Evolutionary conservation across 2,329 filamentous ascomycete genomes (phyloP).

Genomic region (Intubia oerlemansii): DNA sequence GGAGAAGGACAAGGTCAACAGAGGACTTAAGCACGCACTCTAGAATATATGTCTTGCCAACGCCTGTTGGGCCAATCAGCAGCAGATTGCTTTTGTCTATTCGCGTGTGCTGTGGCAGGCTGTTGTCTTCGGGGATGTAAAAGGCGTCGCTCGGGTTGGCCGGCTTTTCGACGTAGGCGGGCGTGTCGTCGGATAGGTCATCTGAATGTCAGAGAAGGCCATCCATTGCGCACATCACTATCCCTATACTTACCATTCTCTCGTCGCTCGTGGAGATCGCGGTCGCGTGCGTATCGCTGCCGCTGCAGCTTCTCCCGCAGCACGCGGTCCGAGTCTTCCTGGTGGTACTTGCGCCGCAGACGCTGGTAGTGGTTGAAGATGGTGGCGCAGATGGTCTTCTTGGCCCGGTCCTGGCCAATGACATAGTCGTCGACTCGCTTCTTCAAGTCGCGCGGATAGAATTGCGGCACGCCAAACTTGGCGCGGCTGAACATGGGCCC

Average conservation of each 20-base stretch:
- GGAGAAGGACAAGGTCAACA: no score
- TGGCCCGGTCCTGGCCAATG: conserved; percentile 83
- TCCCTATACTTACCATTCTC: no score
- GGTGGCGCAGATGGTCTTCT: conserved; percentile 80
- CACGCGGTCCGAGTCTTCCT: conserved; percentile 44
- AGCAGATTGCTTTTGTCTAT: conserved; percentile 94
- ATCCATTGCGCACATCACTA: no score
- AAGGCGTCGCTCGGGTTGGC: conserved; percentile 19
- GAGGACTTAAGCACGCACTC: conserved; percentile 28
- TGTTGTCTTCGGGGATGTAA: conserved; percentile 25
- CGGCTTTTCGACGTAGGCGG: conserved; percentile 5
- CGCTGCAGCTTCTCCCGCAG: conserved; percentile 43
- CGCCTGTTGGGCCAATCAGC: conserved; percentile 76
- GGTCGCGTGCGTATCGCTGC: conserved; percentile 49
- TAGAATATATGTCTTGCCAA: conserved; percentile 90
- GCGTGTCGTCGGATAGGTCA: conserved; percentile 20
- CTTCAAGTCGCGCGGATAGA: conserved; percentile 54
- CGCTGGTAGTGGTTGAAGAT: conserved; percentile 96
- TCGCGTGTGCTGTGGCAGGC: conserved; percentile 31
- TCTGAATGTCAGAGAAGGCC: conserved; percentile 27
- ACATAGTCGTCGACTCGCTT: conserved; percentile 88
- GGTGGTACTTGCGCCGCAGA: conserved; percentile 54
- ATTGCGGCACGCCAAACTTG: conserved; percentile 36
- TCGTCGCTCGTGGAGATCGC: conserved; percentile 26
- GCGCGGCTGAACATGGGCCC: conserved; percentile 38